Evolutionary conservation across 345 rosid genomes (phyloP), one percentile per base, ranked within the genome.

Genomic region (Populus alba): DNA sequence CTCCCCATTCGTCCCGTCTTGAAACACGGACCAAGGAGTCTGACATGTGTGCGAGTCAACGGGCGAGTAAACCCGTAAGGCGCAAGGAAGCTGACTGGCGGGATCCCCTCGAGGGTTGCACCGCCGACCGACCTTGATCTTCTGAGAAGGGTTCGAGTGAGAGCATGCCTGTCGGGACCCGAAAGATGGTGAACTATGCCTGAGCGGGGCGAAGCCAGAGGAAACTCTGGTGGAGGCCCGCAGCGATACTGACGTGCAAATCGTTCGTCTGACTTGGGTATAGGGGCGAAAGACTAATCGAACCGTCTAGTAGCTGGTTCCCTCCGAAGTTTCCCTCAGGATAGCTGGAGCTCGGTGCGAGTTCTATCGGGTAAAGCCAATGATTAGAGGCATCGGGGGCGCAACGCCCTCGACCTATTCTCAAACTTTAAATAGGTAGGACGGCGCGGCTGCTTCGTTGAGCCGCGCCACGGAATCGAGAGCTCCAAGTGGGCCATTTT

Each of bases 21-120:
- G 89, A 87, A 87, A 87, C 87, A 85, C 87, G 86, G 88, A 87
- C 89, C 86, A 87, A 87, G 89, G 86, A 85, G 86, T 83, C 84
- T 83, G 57, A 85, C 86, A 85, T 81, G 85, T 72, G 86, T 85
- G 83, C 79, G 82, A 87, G 86, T 86, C 85, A 86, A 81, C 83
- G 79, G 81, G 84, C 51, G 75, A 84, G 78, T 81, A 81, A 81
- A 81, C 83, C 73, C 51, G 53, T 45, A 27, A 71, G 74, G 74
- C 39, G 39, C 23, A 47, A 71, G 74, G 74, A 71, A 71, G 61
- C 61, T 47, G 39, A 71, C 61, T 27, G 67, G 67, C 31, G 67
- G 67, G 27, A 62, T 62, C 67, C 67, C 67, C 35, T 29, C 8
- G 67, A 31, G 33, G 33, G 33, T 31, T 31, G 33, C 33, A 31